These are phyloP conservation scores for Solanum dulcamara DNA, from an alignment of 257 asterid genomes.

Conservation along the genomic window DNA sequence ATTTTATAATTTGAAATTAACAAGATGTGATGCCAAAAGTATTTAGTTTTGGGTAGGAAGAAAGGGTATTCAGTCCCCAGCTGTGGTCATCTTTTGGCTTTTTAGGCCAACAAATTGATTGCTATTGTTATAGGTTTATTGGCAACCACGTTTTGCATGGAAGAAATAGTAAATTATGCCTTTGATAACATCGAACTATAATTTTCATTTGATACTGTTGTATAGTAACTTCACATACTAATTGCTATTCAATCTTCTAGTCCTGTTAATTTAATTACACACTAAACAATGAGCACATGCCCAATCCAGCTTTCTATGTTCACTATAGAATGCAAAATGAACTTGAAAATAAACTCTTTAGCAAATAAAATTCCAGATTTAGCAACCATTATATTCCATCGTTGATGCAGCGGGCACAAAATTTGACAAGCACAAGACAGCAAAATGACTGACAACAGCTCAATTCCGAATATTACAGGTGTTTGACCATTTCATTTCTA, in stretches of 20 bases:
- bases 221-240: neutral
- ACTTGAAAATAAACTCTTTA: neutral
- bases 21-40: neutral
- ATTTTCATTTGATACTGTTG: neutral
- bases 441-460: neutral
- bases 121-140: neutral
- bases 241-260: neutral
- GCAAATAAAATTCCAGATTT: neutral
- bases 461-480: neutral
- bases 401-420: neutral
- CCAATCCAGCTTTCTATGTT: neutral
- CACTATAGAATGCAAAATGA: neutral
- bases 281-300: neutral
- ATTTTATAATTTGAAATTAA: neutral
- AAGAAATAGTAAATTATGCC: neutral
- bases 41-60: neutral
- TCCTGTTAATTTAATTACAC: neutral
- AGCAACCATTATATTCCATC: neutral
- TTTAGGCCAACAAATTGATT: neutral
- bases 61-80: neutral
- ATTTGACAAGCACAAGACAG: neutral
- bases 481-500: neutral
- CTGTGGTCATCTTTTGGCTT: neutral
- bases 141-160: neutral
- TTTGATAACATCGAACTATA: neutral